These are phyloP conservation scores for Atalantia buxifolia DNA, from an alignment of 345 rosid species.

Conservation along the genomic window DNA sequence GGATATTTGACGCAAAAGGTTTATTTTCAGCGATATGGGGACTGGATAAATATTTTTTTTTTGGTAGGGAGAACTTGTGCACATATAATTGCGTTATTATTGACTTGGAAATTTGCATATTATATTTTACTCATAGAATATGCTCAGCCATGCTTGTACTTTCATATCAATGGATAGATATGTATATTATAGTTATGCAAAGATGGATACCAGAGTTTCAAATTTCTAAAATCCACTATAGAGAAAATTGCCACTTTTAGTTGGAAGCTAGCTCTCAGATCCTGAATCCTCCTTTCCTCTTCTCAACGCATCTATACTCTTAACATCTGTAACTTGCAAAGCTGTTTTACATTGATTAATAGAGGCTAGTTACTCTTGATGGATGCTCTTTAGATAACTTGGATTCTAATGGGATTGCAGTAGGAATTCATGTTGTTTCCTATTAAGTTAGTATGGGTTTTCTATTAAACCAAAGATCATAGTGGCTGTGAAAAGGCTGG, in stretches of 20 bases:
- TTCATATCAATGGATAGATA: neutral
- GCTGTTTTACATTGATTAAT: neutral
- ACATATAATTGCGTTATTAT: neutral
- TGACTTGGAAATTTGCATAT: neutral
- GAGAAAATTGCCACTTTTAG: neutral
- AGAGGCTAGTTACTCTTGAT: neutral
- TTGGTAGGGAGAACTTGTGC: neutral
- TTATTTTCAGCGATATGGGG: neutral
- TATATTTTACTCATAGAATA: neutral
- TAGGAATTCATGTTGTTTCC: neutral
- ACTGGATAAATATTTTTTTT: neutral
- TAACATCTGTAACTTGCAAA: neutral
- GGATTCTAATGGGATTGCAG: neutral
- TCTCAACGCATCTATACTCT: neutral
- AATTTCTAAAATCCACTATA: too few species aligned
- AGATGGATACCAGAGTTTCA: neutral
- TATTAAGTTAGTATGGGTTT: neutral
- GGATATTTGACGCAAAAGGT: neutral
- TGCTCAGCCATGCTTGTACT: neutral
- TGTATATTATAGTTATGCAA: neutral
- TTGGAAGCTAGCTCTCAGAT: neutral
- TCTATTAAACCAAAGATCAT: neutral
- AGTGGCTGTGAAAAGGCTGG: neutral
- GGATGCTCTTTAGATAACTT: neutral
- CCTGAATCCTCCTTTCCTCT: neutral